Evolutionary conservation across 768 basidiomycete genomes (phyloP).

Genomic region (Kwoniella europaea): DNA sequence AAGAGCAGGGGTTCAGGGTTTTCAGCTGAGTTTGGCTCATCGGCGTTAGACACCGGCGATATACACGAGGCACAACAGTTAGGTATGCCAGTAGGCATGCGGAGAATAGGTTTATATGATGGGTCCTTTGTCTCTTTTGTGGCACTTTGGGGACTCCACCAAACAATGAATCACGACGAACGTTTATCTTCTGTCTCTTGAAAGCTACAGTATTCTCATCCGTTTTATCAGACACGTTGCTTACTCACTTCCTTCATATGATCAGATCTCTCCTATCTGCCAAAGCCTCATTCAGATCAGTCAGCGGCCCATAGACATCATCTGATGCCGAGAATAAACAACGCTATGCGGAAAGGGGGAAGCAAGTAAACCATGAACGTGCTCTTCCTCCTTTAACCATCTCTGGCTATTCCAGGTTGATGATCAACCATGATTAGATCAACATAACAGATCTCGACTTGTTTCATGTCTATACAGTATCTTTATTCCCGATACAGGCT

Average conservation of each 20-base stretch:
- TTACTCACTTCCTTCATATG: background rate
- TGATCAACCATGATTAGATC: background rate
- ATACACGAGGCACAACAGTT: background rate
- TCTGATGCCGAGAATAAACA: background rate
- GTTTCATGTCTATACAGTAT: background rate
- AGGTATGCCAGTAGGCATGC: background rate
- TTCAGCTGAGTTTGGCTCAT: background rate
- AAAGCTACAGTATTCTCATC: background rate
- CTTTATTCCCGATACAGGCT: background rate
- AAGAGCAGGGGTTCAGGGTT: background rate
- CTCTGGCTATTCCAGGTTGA: background rate
- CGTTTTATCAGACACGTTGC: background rate
- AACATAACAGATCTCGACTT: background rate
- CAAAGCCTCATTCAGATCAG: background rate
- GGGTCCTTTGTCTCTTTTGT: background rate
- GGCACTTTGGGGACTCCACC: background rate
- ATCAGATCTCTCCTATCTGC: background rate
- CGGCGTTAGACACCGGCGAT: background rate
- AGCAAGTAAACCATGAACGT: background rate
- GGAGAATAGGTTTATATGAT: background rate
- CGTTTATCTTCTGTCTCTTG: background rate
- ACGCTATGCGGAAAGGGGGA: background rate
- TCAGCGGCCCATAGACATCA: background rate
- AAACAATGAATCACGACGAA: background rate
- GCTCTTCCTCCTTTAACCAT: background rate